Base-by-base conservation (phyloP, 192 early-diverging fungal genomes). In the Coemansia sp. region DNA sequence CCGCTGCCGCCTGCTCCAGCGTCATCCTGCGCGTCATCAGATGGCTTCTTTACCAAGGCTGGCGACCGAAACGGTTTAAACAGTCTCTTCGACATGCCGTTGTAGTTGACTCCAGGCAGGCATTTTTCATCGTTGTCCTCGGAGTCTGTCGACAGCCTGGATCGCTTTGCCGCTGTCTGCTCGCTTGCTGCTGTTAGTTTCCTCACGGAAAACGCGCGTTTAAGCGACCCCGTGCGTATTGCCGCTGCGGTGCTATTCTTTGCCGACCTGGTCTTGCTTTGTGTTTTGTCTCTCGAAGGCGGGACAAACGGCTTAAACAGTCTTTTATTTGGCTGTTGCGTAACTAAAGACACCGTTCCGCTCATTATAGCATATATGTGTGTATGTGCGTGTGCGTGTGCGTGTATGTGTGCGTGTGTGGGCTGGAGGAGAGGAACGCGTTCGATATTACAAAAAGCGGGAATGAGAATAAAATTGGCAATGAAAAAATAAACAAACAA, bases 31-130 rank as follows among this genome's bases (percentile, higher is more conserved):
- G n/a, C 42, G 14, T 50, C 64, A 46, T 23, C 55, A 45, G 27
- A 34, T n/a, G 51, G 52, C 14, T 55, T 54, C 19, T 51, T 39
- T 50, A 65, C 58, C 6, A 63, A 29, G 2, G 34, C 55, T 16
- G 78, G 78, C 66, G 73, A 67, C 62, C 73, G 62, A 45, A 81
- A 81, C 67, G 78, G 78, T 56, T 67, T 81, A 61, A 81, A 75
- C 36, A 81, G 61, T 23, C 67, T 75, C 50, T 55, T 60, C 1
- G 72, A 74, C 77, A 80, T 65, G 50, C 77, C 77, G 32, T 80
- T 80, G 52, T 80, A 80, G 66, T 80, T 80, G 19, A 80, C 42
- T 0, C 77, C 77, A 0, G 77, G 72, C 4, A 80, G 53, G 10
- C 72, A 80, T 6, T 57, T 55, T 19, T 66, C 69, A 1, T 67